phyloP scores from a whole-genome alignment of 495 filamentous ascomycete genomes.

The Staphylotrichum longicolle region DNA sequence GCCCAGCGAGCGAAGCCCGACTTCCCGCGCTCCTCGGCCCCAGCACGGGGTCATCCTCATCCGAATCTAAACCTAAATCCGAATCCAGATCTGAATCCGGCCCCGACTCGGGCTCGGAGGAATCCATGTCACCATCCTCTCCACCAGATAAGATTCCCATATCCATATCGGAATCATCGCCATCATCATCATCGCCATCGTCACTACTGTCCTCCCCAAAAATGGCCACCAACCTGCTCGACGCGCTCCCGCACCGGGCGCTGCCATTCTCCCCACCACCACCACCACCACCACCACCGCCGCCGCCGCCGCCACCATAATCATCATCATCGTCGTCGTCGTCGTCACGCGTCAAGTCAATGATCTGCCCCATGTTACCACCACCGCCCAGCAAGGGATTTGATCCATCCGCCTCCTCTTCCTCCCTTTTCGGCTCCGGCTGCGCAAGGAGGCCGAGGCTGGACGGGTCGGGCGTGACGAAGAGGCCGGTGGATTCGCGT shows the following conservation, averaged over 20 bases:
- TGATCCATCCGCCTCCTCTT: background rate
- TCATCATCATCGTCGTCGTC: background rate
- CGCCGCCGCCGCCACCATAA: no score
- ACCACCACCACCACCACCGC: no score
- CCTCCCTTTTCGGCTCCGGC: background rate
- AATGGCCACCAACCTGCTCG: no score
- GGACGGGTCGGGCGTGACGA: slow-evolving; percentile 18
- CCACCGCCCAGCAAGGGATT: background rate
- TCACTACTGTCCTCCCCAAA: no score
- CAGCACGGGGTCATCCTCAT: background rate
- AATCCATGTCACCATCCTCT: no score
- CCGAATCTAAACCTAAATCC: background rate
- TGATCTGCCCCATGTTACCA: background rate
- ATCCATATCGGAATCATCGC: background rate
- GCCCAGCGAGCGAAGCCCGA: no score
- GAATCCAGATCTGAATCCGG: background rate
- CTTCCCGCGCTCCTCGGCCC: no score
- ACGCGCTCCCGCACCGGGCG: no score
- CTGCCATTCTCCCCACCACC: no score
- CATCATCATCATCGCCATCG: background rate
- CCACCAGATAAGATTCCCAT: background rate
- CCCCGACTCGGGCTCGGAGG: no score
- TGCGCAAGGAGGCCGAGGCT: no score
- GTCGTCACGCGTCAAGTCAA: background rate
- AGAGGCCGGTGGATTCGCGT: slow-evolving; percentile 6